Evolutionary conservation across 2,329 filamentous ascomycete species (phyloP), one percentile per base, ranked within the genome.

Genomic region (Botrytis galanthina): DNA sequence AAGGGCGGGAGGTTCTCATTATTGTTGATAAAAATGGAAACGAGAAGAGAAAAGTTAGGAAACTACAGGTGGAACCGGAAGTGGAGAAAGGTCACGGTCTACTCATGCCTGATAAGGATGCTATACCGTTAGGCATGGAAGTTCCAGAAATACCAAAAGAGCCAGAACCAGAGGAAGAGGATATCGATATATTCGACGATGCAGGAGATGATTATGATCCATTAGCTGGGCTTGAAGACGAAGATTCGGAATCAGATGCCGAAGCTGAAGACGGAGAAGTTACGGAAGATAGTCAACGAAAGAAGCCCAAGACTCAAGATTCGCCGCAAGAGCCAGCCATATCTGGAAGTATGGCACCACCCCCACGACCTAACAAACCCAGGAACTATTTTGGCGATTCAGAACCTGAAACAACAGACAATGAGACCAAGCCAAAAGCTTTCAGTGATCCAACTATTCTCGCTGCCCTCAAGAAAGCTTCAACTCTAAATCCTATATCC

Each of bases 391-490:
- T 92, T 81, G 84, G 87, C 81, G 89, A 87, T 74, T 85, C 87
- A 59, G 89, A 86, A 78, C 86, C 85, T 0, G 83, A 83, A 6
- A 60, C 76, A 37, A 78, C 80, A 48, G 76, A 78, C 39, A 76
- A 79, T 35, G 79, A 82, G 16, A 80, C 81, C 5, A 81, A 77
- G 39, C 83, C 84, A 66, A 86, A 85, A 74, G 89, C 88, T 7
- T 88, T 91, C 79, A 87, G 87, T 39, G 94, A 98, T 79, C 92
- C 94, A 3, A 89, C 92, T 3, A 91, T 97, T 75, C 87, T 94
- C 76, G 94, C 93, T 5, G 94, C 94, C 0, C 87, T 99, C 79
- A 93, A 94, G 82, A 94, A 94, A 81, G 95, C 95, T 16, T 92
- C 92, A 29, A 85, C 89, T 16, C 85, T 94, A 72, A 84, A 87